Conservation (phyloP, 2,329 filamentous ascomycete genomes). For the Metarhizium album region DNA sequence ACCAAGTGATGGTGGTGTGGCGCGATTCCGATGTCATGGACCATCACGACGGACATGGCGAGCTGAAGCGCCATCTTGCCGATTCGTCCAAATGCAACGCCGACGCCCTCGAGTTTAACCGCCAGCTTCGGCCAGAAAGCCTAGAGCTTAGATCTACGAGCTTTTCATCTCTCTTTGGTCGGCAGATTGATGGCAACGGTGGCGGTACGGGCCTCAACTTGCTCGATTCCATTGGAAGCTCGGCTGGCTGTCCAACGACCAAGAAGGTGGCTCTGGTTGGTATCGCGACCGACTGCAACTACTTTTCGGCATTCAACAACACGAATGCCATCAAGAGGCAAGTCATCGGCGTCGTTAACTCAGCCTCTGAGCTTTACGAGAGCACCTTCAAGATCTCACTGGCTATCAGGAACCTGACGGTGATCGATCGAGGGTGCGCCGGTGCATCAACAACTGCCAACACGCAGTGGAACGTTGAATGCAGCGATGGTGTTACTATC, state of each 20-base stretch:
- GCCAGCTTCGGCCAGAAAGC: constrained; percentile 58
- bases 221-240: constrained; percentile 65
- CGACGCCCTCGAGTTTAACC: constrained; percentile 73
- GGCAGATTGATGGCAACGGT: constrained; percentile 62
- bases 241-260: constrained; percentile 77
- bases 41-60: constrained; percentile 23
- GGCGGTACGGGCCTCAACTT: constrained; percentile 62
- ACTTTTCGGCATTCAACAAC: constrained; percentile 61
- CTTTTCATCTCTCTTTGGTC: constrained; percentile 58
- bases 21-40: constrained; percentile 72
- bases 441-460: constrained; percentile 51
- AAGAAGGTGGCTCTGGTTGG: constrained; percentile 86
- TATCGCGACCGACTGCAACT: constrained; percentile 86
- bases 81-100: constrained; percentile 52
- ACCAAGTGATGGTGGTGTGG: constrained; percentile 83
- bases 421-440: constrained; percentile 67
- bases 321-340: constrained; percentile 54
- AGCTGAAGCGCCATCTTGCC: constrained; percentile 51
- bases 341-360: constrained; percentile 74
- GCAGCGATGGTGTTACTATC: constrained; percentile 53
- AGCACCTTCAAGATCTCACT: constrained; percentile 89
- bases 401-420: constrained; percentile 74
- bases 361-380: constrained; percentile 81
- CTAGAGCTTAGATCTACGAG: constrained; percentile 50
- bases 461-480: constrained; percentile 77